Conservation (phyloP, 139 green algal genomes). For the Chlamydomonas sp. region DNA sequence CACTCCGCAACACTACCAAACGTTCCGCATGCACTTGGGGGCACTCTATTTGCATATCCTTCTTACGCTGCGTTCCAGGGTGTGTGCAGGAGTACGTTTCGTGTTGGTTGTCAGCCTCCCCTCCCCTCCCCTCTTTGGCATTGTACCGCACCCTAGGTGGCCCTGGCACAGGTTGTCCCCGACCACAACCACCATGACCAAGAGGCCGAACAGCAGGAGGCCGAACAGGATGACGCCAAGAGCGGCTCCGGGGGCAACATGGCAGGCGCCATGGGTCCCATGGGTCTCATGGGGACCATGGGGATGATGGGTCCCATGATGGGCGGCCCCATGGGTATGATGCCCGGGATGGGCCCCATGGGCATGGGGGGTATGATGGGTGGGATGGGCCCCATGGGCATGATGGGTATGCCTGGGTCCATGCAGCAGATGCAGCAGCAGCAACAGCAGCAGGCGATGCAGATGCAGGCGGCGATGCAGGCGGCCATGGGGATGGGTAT, state of each 20-base stretch:
- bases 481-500: background rate
- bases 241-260: slow-evolving; percentile 8
- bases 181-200: background rate
- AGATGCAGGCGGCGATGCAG: background rate
- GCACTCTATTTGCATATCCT: too few relatives aligned
- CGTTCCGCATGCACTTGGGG: too few relatives aligned
- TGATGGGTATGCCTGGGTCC: slow-evolving; percentile 3
- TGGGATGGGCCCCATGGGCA: background rate
- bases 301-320: background rate
- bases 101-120: too few relatives aligned
- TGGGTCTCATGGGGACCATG: background rate
- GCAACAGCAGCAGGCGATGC: background rate
- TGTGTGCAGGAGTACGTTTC: too few relatives aligned
- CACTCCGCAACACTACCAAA: too few relatives aligned
- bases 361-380: background rate
- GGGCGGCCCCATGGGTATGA: background rate
- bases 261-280: background rate
- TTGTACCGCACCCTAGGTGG: too few relatives aligned
- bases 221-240: slow-evolving; percentile 39
- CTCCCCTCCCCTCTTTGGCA: too few relatives aligned
- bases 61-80: too few relatives aligned
- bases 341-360: slow-evolving; percentile 10
- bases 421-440: background rate
- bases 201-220: slow-evolving; percentile 5
- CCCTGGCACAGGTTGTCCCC: too few relatives aligned